These are phyloP conservation scores for Penicillium frequentans DNA, from an alignment of 2,329 filamentous ascomycete species.

Conservation along the genomic window DNA sequence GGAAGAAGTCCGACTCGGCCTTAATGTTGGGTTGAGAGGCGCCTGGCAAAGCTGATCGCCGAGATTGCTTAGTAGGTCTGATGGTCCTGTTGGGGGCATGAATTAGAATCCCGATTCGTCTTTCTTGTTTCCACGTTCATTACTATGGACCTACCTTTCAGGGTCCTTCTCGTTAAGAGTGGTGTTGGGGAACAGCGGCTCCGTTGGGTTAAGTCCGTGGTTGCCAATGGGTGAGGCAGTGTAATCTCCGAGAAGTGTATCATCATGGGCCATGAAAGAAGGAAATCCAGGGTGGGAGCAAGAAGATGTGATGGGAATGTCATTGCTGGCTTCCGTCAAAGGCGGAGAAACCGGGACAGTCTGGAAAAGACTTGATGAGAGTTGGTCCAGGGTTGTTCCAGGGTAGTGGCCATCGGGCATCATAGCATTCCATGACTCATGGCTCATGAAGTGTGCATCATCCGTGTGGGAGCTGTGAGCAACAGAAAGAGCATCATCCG, in stretches of 20 bases:
- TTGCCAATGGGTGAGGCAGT: conserved; percentile 33
- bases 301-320: conserved; percentile 41
- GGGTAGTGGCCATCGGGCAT: conserved; percentile 36
- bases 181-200: conserved; percentile 40
- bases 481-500: conserved; percentile 39
- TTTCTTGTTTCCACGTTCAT: neutral
- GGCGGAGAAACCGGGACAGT: conserved; percentile 44
- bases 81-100: conserved; percentile 36
- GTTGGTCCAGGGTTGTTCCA: conserved; percentile 36
- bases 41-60: conserved; percentile 36
- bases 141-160: conserved; percentile 38
- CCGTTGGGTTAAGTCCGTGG: conserved; percentile 39
- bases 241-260: conserved; percentile 38
- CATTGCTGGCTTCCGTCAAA: conserved; percentile 43
- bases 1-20: conserved; percentile 39
- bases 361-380: conserved; percentile 36
- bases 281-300: conserved; percentile 41
- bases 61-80: conserved; percentile 38
- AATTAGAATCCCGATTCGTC: neutral
- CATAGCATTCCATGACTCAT: conserved; percentile 38
- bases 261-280: conserved; percentile 39
- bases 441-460: conserved; percentile 35
- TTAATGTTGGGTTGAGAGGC: conserved; percentile 34
- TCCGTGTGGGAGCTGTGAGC: conserved; percentile 40
- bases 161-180: conserved; percentile 41